Evolutionary conservation across 345 rosid species (phyloP).

Genomic region (Noccaea bulbosa): DNA sequence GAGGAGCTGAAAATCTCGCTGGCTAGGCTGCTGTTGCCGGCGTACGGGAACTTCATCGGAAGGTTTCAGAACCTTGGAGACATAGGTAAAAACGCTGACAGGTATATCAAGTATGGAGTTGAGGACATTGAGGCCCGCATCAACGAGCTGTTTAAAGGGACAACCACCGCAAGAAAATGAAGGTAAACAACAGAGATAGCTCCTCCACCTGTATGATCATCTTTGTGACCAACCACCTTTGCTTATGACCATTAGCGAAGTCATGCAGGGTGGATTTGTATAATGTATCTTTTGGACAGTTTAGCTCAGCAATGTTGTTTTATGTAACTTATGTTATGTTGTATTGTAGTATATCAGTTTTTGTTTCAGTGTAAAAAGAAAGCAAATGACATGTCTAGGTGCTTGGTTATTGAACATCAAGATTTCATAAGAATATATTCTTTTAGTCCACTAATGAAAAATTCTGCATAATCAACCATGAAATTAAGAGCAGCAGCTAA

Average conservation of each 20-base stretch:
- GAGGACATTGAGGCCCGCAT: conserved; percentile 65
- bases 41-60: conserved; percentile 60
- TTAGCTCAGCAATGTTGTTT: conserved; percentile 33
- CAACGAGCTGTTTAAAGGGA: conserved; percentile 63
- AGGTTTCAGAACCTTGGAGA: conserved; percentile 64
- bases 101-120: conserved; percentile 49
- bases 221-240: conserved; percentile 29
- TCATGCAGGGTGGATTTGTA: conserved; percentile 39
- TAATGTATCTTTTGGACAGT: conserved; percentile 29
- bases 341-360: conserved; percentile 20
- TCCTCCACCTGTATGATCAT: conserved; percentile 9
- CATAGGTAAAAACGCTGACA: conserved; percentile 55
- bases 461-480: no score
- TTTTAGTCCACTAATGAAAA: no score
- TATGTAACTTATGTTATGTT: conserved; percentile 21
- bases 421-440: no score
- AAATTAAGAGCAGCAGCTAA: neutral
- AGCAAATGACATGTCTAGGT: neutral
- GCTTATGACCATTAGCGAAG: conserved; percentile 34
- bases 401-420: no score
- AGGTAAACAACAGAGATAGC: conserved; percentile 32
- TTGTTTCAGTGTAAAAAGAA: conserved; percentile 21
- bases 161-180: conserved; percentile 60
- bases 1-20: conserved; percentile 60
- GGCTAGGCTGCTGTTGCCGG: conserved; percentile 57